phyloP scores from a whole-genome alignment of 2,329 filamentous ascomycete species.

The Phialophora macrospora region DNA sequence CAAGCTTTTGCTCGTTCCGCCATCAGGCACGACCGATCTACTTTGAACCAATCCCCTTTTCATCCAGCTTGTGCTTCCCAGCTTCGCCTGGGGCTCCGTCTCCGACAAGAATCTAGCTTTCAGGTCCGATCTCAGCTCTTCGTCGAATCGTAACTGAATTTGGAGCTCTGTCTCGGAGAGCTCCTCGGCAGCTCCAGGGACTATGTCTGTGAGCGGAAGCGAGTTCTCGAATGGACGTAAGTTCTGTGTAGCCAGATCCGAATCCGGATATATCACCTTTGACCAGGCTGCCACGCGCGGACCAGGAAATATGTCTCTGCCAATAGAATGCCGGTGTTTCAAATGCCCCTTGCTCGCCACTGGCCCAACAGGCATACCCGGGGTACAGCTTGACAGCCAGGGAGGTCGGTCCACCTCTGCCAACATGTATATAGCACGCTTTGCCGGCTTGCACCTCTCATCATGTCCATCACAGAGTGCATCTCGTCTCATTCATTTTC shows the following conservation, averaged over 20 bases:
- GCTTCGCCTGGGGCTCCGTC: not conserved
- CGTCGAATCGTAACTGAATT: constrained; percentile 1
- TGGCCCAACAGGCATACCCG: constrained; percentile 7
- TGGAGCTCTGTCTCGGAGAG: constrained; percentile 4
- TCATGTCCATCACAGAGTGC: constrained; percentile 12
- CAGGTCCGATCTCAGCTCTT: constrained; percentile 9
- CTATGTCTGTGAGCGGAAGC: not conserved
- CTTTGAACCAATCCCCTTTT: constrained; percentile 15
- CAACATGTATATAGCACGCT: constrained; percentile 28
- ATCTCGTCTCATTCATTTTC: constrained; percentile 23
- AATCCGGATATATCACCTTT: constrained; percentile 1
- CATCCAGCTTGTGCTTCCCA: constrained; percentile 10
- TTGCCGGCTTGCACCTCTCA: constrained; percentile 10
- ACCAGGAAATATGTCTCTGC: constrained; percentile 11
- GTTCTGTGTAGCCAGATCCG: not conserved
- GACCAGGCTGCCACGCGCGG: constrained; percentile 18
- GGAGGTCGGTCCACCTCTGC: constrained; percentile 7
- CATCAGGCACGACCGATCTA: constrained; percentile 1
- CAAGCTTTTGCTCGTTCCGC: constrained; percentile 11
- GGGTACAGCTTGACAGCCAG: constrained; percentile 10
- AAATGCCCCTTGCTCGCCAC: constrained; percentile 27
- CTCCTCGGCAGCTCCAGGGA: not conserved
- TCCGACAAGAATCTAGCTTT: not conserved
- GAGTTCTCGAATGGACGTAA: not conserved
- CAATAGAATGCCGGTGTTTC: constrained; percentile 35